Percentiles rank a stretch among this genome's conserved stretches.
phyloP scores from a whole-genome alignment of 2,329 filamentous ascomycete genomes.

The Claviceps fusiformis region DNA sequence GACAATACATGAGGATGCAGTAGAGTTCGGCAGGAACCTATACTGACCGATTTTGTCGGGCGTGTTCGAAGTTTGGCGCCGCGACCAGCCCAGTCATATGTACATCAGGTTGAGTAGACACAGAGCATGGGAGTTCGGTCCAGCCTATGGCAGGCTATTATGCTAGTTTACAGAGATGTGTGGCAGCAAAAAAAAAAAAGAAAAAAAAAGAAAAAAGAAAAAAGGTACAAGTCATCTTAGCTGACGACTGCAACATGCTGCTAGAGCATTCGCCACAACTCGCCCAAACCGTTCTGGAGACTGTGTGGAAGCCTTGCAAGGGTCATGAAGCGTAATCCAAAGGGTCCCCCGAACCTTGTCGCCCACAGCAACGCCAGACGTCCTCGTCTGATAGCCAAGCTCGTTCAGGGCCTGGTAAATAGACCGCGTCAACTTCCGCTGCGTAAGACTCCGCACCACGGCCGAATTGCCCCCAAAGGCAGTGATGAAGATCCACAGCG shows the following conservation, averaged over 20 bases:
- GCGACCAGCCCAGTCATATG: neutral
- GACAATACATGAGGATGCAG: neutral
- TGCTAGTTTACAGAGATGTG: neutral
- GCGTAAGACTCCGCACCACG: constrained; percentile 15
- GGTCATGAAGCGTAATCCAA: constrained; percentile 11
- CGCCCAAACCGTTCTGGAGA: constrained; percentile 10
- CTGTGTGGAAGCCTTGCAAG: constrained; percentile 8
- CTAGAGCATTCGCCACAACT: constrained; percentile 8
- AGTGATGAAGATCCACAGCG: constrained; percentile 20
- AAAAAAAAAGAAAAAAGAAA: no score
- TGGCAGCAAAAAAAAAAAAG: no score
- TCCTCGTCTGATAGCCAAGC: constrained; percentile 11
- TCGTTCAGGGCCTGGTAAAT: constrained; percentile 16
- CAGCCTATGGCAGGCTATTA: neutral
- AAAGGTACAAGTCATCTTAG: neutral
- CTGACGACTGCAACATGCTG: constrained; percentile 1
- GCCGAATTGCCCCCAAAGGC: constrained; percentile 4
- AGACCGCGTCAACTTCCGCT: constrained; percentile 14
- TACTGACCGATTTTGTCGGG: neutral
- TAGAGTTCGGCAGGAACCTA: no score
- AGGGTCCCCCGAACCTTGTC: constrained; percentile 14
- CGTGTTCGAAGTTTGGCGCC: no score
- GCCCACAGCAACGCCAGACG: constrained; percentile 2
- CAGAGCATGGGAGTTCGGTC: neutral
- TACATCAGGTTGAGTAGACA: neutral